These are phyloP conservation scores for Phoma herbarum DNA, from an alignment of 2,329 filamentous ascomycete genomes.

Conservation along the genomic window DNA sequence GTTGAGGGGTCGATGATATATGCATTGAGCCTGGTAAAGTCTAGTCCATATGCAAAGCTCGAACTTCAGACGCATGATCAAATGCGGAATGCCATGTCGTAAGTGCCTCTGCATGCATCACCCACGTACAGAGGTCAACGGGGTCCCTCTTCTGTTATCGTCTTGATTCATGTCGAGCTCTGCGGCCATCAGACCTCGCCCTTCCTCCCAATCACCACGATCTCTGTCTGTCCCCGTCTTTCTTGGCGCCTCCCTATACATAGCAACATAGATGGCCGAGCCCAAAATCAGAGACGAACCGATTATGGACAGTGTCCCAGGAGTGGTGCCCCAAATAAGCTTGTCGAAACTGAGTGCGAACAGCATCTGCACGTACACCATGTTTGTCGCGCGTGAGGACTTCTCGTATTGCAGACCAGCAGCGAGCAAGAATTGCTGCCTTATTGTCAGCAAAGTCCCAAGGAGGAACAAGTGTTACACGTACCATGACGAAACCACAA, in stretches of 20 bases:
- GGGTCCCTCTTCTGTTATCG: slow-evolving; percentile 17
- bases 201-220: slow-evolving; percentile 43
- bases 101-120: background rate
- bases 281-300: slow-evolving; percentile 72
- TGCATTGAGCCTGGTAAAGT: too few relatives aligned
- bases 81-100: too few relatives aligned
- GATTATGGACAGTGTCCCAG: slow-evolving; percentile 65
- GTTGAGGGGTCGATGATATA: too few relatives aligned
- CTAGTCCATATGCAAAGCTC: too few relatives aligned
- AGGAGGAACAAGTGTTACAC: slow-evolving; percentile 11
- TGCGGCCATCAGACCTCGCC: slow-evolving; percentile 42
- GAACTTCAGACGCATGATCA: too few relatives aligned
- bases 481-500: slow-evolving; percentile 77
- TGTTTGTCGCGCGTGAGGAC: slow-evolving; percentile 67
- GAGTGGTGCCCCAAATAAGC: slow-evolving; percentile 68
- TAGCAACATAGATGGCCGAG: slow-evolving; percentile 70
- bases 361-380: slow-evolving; percentile 75
- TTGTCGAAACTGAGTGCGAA: slow-evolving; percentile 73
- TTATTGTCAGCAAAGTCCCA: background rate
- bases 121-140: slow-evolving; percentile 3
- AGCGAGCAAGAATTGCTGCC: slow-evolving; percentile 80
- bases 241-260: slow-evolving; percentile 57
- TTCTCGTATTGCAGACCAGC: slow-evolving; percentile 77
- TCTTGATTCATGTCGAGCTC: slow-evolving; percentile 26
- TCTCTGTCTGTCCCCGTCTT: slow-evolving; percentile 28